These are phyloP conservation scores for Talaromyces islandicus DNA, from an alignment of 2,329 filamentous ascomycete genomes.

Conservation along the genomic window DNA sequence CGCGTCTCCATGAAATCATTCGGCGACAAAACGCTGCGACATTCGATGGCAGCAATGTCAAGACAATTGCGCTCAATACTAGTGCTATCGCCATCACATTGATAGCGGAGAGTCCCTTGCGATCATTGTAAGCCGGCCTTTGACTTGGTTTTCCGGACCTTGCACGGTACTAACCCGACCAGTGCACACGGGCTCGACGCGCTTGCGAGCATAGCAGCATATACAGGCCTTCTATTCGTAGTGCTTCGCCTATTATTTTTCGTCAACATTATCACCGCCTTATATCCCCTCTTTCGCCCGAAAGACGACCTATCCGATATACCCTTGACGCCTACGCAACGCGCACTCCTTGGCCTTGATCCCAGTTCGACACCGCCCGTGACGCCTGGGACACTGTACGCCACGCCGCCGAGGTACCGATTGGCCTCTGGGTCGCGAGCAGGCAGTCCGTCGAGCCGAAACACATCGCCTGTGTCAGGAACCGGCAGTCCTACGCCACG, in stretches of 20 bases:
- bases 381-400: slow-evolving; percentile 66
- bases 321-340: slow-evolving; percentile 81
- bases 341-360: slow-evolving; percentile 73
- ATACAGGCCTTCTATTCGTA: slow-evolving; percentile 45
- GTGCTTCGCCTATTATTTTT: slow-evolving; percentile 57
- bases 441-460: slow-evolving; percentile 33
- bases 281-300: slow-evolving; percentile 65
- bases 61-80: slow-evolving; percentile 63
- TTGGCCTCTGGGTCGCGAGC: slow-evolving; percentile 59
- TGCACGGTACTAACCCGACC: slow-evolving; percentile 2
- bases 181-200: slow-evolving; percentile 2
- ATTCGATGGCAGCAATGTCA: slow-evolving; percentile 73
- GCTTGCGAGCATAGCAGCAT: slow-evolving; percentile 17
- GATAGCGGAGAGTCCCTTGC: slow-evolving; percentile 35
- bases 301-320: slow-evolving; percentile 82
- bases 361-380: slow-evolving; percentile 58
- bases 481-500: slow-evolving; percentile 30
- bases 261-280: slow-evolving; percentile 64
- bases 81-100: slow-evolving; percentile 48
- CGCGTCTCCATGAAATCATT: slow-evolving; percentile 79
- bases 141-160: not conserved
- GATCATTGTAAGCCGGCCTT: slow-evolving; percentile 26
- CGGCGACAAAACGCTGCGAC: slow-evolving; percentile 69
- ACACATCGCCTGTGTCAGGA: slow-evolving; percentile 32
- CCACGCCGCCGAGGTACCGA: slow-evolving; percentile 81